Evolutionary conservation across 129 eudicot genomes (phyloP), one percentile per base, ranked within the genome.

Genomic region (Arctium minus): DNA sequence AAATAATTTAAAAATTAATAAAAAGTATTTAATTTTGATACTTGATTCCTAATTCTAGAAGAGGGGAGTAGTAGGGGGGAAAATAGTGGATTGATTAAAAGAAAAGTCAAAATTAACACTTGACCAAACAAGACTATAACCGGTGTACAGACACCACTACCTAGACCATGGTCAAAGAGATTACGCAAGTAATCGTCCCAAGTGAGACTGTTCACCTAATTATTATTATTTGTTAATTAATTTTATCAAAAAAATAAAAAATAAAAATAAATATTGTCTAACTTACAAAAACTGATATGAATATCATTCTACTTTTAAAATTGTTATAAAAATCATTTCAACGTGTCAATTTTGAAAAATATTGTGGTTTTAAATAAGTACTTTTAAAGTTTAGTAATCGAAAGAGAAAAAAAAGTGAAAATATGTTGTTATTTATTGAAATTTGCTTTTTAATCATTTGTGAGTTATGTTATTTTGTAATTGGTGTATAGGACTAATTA

Each of bases 71-170:
- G 42, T 22, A 22, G 74, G 17, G 38, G 17, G 3, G 3, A 53
- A 11, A 5, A 53, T 46, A 64, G 75, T 44, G 80, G 84, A 65
- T 84, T 17, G 75, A 73, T 73, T 73, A 79, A 42, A 84, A 22
- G 84, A 27, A 37, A 65, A 79, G 83, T 42, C 62, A 72, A 84
- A 82, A 84, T 65, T 73, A n/a, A 84, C 87, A 84, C 80, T 48
- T 79, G 83, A 84, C 84, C 87, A 84, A 84, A 73, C 87, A 65
- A 27, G 87, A 79, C 80, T 79, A 48, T 60, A 84, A 73, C 72
- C 67, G 56, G 29, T 74, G 71, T 75, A 73, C 87, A 73, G 33
- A 79, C 87, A 78, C 80, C 80, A 32, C 83, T 33, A 35, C 33
- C 73, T 79, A 7, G 77, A 83, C 72, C 35, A 33, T 67, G 72